Evolutionary conservation across 1,284 basidiomycete genomes (phyloP).

Genomic region (Heterobasidion parviporum): DNA sequence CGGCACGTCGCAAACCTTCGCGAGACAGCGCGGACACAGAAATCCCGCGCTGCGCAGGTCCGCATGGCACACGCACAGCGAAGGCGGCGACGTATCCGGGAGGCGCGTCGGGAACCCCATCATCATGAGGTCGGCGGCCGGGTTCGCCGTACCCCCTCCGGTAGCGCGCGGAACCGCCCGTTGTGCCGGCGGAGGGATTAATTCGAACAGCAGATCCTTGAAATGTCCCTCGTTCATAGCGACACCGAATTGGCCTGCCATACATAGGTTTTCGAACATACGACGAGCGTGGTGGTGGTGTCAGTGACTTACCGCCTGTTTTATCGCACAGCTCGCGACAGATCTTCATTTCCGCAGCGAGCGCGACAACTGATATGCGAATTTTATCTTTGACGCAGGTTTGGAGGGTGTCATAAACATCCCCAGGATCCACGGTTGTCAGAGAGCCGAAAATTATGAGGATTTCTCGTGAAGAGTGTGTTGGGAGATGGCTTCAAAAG

Average conservation of each 20-base stretch:
- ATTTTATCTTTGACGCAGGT: constrained; percentile 78
- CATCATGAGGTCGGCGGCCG: constrained; percentile 88
- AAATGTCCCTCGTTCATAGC: constrained; percentile 97
- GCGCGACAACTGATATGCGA: constrained; percentile 86
- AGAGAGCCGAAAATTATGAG: constrained; percentile 90
- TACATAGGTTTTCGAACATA: constrained; percentile 5
- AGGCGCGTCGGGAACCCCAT: constrained; percentile 97
- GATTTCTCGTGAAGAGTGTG: constrained; percentile 92
- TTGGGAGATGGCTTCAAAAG: constrained; percentile 77
- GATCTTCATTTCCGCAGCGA: constrained; percentile 97
- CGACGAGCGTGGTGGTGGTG: not conserved
- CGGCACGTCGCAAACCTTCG: constrained; percentile 95
- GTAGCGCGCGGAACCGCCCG: constrained; percentile 47
- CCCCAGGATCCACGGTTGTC: constrained; percentile 94
- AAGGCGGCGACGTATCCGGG: constrained; percentile 75
- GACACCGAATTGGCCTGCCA: constrained; percentile 82
- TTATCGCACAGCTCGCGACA: constrained; percentile 86
- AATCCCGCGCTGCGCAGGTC: constrained; percentile 87
- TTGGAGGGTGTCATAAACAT: constrained; percentile 88
- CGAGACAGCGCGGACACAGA: constrained; percentile 87
- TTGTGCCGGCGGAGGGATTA: constrained; percentile 92
- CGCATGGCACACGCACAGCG: constrained; percentile 90
- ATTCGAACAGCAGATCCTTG: constrained; percentile 90
- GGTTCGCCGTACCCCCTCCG: constrained; percentile 40
- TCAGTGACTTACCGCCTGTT: constrained; percentile 63